Percentiles rank a stretch among this genome's conserved stretches.
Evolutionary conservation across 352 stramenopile genomes (phyloP).

Genomic region (Phytophthora constricta): DNA sequence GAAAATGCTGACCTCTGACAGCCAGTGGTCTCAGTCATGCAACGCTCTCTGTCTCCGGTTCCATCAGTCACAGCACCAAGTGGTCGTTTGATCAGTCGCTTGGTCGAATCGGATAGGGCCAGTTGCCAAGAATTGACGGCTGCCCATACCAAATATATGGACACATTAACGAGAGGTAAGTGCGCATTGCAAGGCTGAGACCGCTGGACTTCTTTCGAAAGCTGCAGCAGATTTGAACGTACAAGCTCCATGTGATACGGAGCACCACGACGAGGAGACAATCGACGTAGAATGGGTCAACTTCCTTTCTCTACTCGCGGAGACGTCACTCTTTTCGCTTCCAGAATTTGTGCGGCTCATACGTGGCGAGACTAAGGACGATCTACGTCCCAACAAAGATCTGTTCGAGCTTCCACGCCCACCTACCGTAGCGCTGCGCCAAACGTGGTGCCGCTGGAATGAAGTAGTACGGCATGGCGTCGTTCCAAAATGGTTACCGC

Average conservation of each 20-base stretch:
- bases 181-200: not conserved
- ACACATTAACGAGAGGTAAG: not conserved
- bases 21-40: not conserved
- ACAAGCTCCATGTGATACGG: not conserved
- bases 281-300: too few relatives aligned
- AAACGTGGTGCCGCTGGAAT: constrained; percentile 9
- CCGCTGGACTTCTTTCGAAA: too few relatives aligned
- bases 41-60: too few relatives aligned
- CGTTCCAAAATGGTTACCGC: constrained; percentile 1
- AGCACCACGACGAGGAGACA: too few relatives aligned
- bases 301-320: not conserved
- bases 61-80: too few relatives aligned
- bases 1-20: not conserved
- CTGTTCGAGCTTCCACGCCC: constrained; percentile 7
- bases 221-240: not conserved
- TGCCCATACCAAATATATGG: not conserved
- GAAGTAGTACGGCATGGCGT: constrained; percentile 2
- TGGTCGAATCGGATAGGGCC: too few relatives aligned
- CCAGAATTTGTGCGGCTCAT: constrained; percentile 1
- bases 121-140: too few relatives aligned
- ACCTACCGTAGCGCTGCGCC: not conserved
- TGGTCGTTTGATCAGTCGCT: too few relatives aligned
- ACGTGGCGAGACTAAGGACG: not conserved
- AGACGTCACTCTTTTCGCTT: not conserved
- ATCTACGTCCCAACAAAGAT: constrained; percentile 13